Percentiles rank a stretch among this genome's conserved stretches.
Conservation (phyloP, 2,329 filamentous ascomycete species). For the Aureobasidium zeae region DNA sequence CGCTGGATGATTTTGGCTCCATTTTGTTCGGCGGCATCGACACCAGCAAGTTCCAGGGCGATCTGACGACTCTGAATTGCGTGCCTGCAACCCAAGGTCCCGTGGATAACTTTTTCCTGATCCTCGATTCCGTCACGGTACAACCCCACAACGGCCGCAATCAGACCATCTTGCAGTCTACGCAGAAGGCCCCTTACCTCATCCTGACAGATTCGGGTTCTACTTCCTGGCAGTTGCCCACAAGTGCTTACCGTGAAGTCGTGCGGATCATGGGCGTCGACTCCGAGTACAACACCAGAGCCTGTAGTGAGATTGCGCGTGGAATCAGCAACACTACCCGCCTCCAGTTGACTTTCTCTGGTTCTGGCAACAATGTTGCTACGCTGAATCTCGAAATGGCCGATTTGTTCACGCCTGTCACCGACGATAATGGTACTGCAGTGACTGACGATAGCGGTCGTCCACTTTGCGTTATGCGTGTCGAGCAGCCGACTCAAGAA, state of each 20-base stretch:
- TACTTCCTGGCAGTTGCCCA: constrained; percentile 24
- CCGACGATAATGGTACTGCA: background rate
- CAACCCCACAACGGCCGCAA: background rate
- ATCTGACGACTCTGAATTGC: constrained; percentile 26
- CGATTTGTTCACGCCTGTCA: background rate
- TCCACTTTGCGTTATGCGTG: background rate
- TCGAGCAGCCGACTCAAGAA: background rate
- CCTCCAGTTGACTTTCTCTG: constrained; percentile 1
- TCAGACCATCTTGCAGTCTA: constrained; percentile 11
- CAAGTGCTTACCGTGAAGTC: constrained; percentile 21
- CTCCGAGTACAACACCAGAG: background rate
- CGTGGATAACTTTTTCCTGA: background rate
- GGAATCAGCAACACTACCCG: background rate
- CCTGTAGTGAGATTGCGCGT: constrained; percentile 4
- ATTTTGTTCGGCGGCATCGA: constrained; percentile 31
- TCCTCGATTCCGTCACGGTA: background rate
- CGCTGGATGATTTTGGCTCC: constrained; percentile 22
- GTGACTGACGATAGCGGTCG: background rate
- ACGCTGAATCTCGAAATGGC: background rate
- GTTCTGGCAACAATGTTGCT: background rate
- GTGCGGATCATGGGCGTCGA: constrained; percentile 3
- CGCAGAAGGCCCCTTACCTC: background rate
- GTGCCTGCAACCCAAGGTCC: constrained; percentile 8
- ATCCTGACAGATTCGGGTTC: constrained; percentile 28
- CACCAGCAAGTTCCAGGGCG: constrained; percentile 24